phyloP scores from a whole-genome alignment of 495 filamentous ascomycete species.

The Bombardia bombarda region DNA sequence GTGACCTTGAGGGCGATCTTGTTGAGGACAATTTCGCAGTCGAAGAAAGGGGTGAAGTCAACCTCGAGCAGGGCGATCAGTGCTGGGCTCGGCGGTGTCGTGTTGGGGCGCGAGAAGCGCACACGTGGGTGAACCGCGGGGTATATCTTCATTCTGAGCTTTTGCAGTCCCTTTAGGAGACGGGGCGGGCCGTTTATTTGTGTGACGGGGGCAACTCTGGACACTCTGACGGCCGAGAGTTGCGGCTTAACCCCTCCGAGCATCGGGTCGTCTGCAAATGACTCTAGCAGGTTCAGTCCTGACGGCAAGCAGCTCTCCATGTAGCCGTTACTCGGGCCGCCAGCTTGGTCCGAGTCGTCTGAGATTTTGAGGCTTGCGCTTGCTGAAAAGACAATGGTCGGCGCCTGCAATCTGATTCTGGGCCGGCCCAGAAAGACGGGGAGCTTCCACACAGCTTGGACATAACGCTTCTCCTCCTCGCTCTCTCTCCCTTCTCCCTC shows the following conservation, averaged over 20 bases:
- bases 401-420: conserved; percentile 67
- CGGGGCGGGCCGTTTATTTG: conserved; percentile 45
- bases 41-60: conserved; percentile 77
- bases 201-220: conserved; percentile 59
- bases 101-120: conserved; percentile 66
- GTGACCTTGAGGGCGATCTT: conserved; percentile 57
- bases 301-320: conserved; percentile 67
- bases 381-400: conserved; percentile 68
- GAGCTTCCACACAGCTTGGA: conserved; percentile 75
- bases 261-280: conserved; percentile 62
- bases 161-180: conserved; percentile 57
- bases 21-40: conserved; percentile 61
- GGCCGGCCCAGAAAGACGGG: conserved; percentile 71
- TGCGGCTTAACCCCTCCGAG: conserved; percentile 59
- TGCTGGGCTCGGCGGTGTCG: conserved; percentile 52
- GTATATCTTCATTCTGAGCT: conserved; percentile 61
- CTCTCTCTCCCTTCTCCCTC: conserved; percentile 29
- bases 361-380: conserved; percentile 58
- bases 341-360: conserved; percentile 42
- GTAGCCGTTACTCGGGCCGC: conserved; percentile 54
- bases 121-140: conserved; percentile 80
- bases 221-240: conserved; percentile 72
- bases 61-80: conserved; percentile 79
- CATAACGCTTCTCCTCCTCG: conserved; percentile 30
- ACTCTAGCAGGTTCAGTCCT: conserved; percentile 73